Percentiles rank a stretch among this genome's conserved stretches.
These are phyloP conservation scores for Ustilago cynodontis DNA, from an alignment of 1,284 basidiomycete species.

Conservation along the genomic window DNA sequence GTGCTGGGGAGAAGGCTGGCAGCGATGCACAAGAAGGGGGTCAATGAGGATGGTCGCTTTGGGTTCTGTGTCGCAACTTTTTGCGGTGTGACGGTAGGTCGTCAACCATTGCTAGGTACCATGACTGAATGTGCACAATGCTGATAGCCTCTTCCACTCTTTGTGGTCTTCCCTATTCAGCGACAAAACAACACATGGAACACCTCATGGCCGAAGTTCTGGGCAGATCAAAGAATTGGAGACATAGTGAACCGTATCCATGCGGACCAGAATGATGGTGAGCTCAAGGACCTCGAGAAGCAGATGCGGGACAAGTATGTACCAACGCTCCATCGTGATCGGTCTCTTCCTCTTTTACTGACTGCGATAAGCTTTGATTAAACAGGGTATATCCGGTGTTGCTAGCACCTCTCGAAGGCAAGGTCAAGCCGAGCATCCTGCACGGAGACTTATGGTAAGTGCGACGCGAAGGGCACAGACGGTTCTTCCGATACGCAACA, in stretches of 20 bases:
- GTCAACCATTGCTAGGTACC: neutral
- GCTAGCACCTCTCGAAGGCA: constrained; percentile 41
- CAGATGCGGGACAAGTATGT: constrained; percentile 40
- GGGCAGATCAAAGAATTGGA: constrained; percentile 41
- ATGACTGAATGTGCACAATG: neutral
- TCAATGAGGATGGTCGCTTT: constrained; percentile 25
- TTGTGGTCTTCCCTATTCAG: neutral
- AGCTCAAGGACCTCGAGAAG: constrained; percentile 34
- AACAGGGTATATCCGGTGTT: constrained; percentile 41
- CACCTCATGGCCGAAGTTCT: constrained; percentile 43
- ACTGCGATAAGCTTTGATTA: neutral
- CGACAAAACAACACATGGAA: constrained; percentile 47
- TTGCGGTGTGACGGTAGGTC: constrained; percentile 41
- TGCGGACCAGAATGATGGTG: constrained; percentile 15
- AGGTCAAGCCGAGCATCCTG: constrained; percentile 36
- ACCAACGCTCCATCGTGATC: neutral
- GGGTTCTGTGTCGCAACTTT: constrained; percentile 38
- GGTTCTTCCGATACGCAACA: no score
- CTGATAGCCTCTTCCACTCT: neutral
- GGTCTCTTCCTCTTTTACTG: neutral
- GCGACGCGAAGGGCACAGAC: neutral
- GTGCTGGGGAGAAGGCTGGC: constrained; percentile 28
- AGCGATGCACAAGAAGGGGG: constrained; percentile 38
- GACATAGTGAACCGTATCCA: constrained; percentile 33
- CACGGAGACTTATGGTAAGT: constrained; percentile 51